phyloP scores from a whole-genome alignment of 176 grass and related monocot species.

The Metroxylon sagu region DNA sequence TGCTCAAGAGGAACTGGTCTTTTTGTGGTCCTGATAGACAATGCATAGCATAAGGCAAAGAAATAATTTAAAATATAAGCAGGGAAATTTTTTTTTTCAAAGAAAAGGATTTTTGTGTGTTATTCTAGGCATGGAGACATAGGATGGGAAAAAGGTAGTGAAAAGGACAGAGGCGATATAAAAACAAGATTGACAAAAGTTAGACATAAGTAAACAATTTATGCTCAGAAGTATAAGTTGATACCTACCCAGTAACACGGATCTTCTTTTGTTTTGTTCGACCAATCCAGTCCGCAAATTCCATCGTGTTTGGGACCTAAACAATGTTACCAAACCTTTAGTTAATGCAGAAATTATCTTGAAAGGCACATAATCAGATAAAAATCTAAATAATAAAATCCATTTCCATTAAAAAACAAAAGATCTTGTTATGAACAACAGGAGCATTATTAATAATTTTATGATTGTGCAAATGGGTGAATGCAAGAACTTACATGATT shows the following conservation, averaged over 20 bases:
- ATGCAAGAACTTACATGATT: too few relatives aligned
- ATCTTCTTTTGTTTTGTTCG: slow-evolving; percentile 97
- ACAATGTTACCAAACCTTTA: slow-evolving; percentile 18
- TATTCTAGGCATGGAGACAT: background rate
- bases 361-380: background rate
- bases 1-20: slow-evolving; percentile 93
- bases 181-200: background rate
- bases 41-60: background rate
- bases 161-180: background rate
- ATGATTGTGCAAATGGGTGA: too few relatives aligned
- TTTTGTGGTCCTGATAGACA: slow-evolving; percentile 66
- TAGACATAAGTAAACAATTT: background rate
- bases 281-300: slow-evolving; percentile 99
- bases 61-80: background rate
- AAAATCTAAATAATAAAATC: background rate
- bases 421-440: too few relatives aligned
- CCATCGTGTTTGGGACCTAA: slow-evolving; percentile 86
- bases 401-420: too few relatives aligned
- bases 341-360: slow-evolving; percentile 10
- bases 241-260: slow-evolving; percentile 67
- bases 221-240: background rate
- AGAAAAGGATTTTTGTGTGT: background rate
- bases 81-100: background rate
- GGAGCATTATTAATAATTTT: too few relatives aligned
- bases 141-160: too few relatives aligned